Evolutionary conservation across 305 asterid genomes (phyloP).

Genomic region (Nicotiana rustica): DNA sequence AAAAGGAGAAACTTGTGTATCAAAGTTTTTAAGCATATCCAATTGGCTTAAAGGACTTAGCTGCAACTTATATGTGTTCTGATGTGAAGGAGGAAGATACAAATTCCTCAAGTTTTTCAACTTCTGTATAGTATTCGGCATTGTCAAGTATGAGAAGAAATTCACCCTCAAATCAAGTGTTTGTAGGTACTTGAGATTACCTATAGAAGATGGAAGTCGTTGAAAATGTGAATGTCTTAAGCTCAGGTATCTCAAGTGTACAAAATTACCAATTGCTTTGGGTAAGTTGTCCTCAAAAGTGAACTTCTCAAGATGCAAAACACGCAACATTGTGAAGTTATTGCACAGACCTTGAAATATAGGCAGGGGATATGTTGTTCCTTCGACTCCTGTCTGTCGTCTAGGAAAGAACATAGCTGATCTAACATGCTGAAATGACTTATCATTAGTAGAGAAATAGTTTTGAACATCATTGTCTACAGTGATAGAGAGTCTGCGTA

Average conservation of each 20-base stretch:
- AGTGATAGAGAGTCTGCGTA: constrained; percentile 50
- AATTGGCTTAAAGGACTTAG: constrained; percentile 41
- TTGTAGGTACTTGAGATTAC: constrained; percentile 52
- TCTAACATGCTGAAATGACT: constrained; percentile 43
- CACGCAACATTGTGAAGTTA: constrained; percentile 45
- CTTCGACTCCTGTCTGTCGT: constrained; percentile 37
- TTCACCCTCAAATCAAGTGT: constrained; percentile 48
- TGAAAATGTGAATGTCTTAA: constrained; percentile 45
- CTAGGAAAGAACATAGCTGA: constrained; percentile 54
- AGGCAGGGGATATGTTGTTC: constrained; percentile 28
- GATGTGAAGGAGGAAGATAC: constrained; percentile 49
- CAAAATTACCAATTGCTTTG: constrained; percentile 43
- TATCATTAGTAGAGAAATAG: constrained; percentile 51
- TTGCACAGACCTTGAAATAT: constrained; percentile 35
- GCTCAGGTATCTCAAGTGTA: constrained; percentile 55
- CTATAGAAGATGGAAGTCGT: constrained; percentile 50
- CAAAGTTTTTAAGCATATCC: constrained; percentile 41
- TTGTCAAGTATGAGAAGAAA: constrained; percentile 39
- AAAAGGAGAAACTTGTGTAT: constrained; percentile 38
- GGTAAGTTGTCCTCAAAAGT: constrained; percentile 46
- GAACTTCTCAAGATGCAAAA: constrained; percentile 51
- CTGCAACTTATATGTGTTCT: constrained; percentile 41
- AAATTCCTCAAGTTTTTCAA: constrained; percentile 41
- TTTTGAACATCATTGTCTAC: constrained; percentile 46
- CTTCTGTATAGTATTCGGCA: constrained; percentile 45